phyloP scores from a whole-genome alignment of 202 grass and related monocot genomes.

The Setaria italica region DNA sequence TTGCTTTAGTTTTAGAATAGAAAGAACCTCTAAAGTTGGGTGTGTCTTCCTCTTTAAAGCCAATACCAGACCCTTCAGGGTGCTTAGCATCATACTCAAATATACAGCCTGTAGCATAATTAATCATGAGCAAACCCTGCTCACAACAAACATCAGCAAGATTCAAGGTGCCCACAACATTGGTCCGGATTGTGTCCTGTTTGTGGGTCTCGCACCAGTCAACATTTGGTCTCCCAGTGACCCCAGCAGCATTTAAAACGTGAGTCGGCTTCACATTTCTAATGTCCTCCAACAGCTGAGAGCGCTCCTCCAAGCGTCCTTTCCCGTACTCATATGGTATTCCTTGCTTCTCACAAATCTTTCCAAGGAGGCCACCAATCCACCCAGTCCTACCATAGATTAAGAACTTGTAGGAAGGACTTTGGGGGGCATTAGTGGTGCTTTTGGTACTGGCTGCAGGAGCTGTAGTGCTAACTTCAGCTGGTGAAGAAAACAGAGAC shows the following conservation, averaged over 20 bases:
- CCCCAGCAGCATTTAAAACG: slow-evolving; percentile 85
- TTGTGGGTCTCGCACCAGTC: slow-evolving; percentile 83
- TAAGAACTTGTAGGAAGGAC: slow-evolving; percentile 59
- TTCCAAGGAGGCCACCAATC: slow-evolving; percentile 63
- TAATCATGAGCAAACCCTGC: slow-evolving; percentile 70
- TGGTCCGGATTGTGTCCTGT: slow-evolving; percentile 69
- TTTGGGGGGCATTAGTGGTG: slow-evolving; percentile 30
- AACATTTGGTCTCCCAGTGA: slow-evolving; percentile 73
- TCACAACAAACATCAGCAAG: slow-evolving; percentile 78
- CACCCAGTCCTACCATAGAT: slow-evolving; percentile 76
- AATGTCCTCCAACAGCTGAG: slow-evolving; percentile 64
- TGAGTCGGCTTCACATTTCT: slow-evolving; percentile 80
- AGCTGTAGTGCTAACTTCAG: slow-evolving; percentile 33
- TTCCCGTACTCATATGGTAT: slow-evolving; percentile 70
- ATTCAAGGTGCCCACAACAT: slow-evolving; percentile 78
- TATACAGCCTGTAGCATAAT: slow-evolving; percentile 85
- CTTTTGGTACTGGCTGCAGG: slow-evolving; percentile 12
- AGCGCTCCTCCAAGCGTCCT: slow-evolving; percentile 63
- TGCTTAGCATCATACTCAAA: too few relatives aligned
- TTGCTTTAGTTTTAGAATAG: slow-evolving; percentile 71
- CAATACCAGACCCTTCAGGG: too few relatives aligned
- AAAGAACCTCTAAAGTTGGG: too few relatives aligned
- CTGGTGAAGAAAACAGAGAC: slow-evolving; percentile 33
- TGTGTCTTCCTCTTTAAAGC: too few relatives aligned
- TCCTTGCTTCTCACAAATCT: slow-evolving; percentile 59